Evolutionary conservation across 768 basidiomycete species (phyloP).

Genomic region (Hygrophoropsis aurantiaca): DNA sequence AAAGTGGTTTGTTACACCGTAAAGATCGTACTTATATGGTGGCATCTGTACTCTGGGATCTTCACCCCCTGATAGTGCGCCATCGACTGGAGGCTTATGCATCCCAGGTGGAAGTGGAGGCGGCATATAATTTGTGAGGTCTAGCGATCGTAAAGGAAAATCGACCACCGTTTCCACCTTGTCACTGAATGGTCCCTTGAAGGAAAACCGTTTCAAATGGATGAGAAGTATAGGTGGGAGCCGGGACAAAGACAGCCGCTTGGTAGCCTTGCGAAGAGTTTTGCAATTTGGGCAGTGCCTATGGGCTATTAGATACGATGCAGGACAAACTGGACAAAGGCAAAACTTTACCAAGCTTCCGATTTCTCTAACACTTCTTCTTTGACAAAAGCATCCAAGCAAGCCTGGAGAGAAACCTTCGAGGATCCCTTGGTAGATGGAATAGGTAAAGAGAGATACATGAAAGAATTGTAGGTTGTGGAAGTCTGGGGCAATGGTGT

Average conservation of each 20-base stretch:
- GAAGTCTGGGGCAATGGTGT: constrained; percentile 64
- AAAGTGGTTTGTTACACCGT: constrained; percentile 94
- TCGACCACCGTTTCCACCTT: constrained; percentile 95
- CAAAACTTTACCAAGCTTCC: constrained; percentile 83
- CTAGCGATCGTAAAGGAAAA: constrained; percentile 68
- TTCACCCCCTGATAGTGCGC: constrained; percentile 35
- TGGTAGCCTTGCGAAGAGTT: constrained; percentile 79
- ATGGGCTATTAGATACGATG: constrained; percentile 1
- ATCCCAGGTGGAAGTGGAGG: constrained; percentile 68
- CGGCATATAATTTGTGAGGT: constrained; percentile 84
- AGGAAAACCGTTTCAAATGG: constrained; percentile 90
- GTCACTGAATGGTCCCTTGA: constrained; percentile 89
- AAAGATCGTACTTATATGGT: constrained; percentile 91
- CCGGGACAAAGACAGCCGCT: constrained; percentile 86
- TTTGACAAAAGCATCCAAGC: constrained; percentile 88
- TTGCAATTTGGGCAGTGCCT: constrained; percentile 98
- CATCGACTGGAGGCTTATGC: constrained; percentile 49
- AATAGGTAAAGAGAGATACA: constrained; percentile 90
- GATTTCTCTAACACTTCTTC: constrained; percentile 89
- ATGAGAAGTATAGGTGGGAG: constrained; percentile 91
- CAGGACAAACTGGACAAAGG: background rate
- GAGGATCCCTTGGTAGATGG: constrained; percentile 57
- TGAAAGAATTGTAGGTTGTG: constrained; percentile 96
- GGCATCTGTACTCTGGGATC: constrained; percentile 84
- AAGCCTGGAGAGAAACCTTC: constrained; percentile 71